A percentile compares a stretch with the other conserved stretches of the same genome.
These are phyloP conservation scores for Pyrenula aspistea DNA, from an alignment of 495 filamentous ascomycete species.

Conservation along the genomic window DNA sequence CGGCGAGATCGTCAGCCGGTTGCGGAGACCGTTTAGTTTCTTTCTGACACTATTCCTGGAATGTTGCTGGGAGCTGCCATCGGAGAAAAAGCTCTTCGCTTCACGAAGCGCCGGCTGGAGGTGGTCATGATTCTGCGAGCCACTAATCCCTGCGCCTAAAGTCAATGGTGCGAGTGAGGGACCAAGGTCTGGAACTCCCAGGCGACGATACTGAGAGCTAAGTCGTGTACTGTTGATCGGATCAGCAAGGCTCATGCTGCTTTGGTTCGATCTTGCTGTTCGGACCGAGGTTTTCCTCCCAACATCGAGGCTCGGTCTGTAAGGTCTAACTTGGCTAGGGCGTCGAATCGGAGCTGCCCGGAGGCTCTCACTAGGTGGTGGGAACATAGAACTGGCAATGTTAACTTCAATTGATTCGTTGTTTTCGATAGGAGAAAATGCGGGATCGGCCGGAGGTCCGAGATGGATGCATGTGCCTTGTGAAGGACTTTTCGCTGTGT, in stretches of 20 bases:
- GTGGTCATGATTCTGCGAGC: neutral
- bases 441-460: neutral
- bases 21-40: constrained; percentile 3
- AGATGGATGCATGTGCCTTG: neutral
- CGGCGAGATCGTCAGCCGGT: neutral
- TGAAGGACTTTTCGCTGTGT: neutral
- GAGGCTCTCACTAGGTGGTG: neutral
- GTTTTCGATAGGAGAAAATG: neutral
- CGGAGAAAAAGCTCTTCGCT: constrained; percentile 17
- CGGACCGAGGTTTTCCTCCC: neutral
- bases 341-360: neutral
- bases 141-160: neutral
- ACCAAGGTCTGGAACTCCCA: neutral
- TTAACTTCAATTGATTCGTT: neutral
- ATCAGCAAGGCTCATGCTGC: neutral
- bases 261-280: neutral
- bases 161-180: neutral
- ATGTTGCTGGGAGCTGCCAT: constrained; percentile 14
- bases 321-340: neutral
- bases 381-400: neutral
- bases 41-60: constrained; percentile 11
- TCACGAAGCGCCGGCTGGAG: constrained; percentile 1
- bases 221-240: neutral
- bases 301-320: neutral
- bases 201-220: neutral